Base-by-base conservation (phyloP, 495 filamentous ascomycete genomes). In the Daldinia concentrica region DNA sequence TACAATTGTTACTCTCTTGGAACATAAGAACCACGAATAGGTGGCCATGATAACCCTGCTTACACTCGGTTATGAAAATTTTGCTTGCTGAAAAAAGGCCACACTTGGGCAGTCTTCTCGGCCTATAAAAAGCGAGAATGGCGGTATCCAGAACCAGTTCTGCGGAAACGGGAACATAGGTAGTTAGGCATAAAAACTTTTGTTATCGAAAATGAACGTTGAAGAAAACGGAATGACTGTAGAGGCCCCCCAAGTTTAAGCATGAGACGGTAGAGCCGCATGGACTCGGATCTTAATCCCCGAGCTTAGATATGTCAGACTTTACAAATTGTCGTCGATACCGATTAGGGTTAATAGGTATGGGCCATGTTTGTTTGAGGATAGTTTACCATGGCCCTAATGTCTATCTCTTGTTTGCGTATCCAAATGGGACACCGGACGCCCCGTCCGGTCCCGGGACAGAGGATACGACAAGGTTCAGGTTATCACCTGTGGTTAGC, bases 241-340 rank as follows among this genome's bases (percentile, higher is more conserved):
- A 24, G n/a, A 1, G 58, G 22, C 8, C 39, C 39, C 30, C 17
- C 32, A 4, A 8, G 51, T 24, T 45, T 27, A 36, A 32, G 22
- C 51, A 37, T 24, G 61, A 26, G 17, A 27, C 6, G 22, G 54
- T 5, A 65, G 11, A 63, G 52, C 29, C 17, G 52, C 12, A 30
- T 19, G 54, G 24, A 17, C n/a, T 24, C 50, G 39, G 39, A 64
- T 26, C 27, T 4, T 43, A 43, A 22, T 59, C 29, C 48, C 19
- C 36, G 8, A 2, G 39, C 41, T 12, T 7, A 14, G 15, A 54
- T 57, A 58, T 37, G 39, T 12, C 30, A 67, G 63, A 56, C 60
- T 37, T 29, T 67, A 58, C 52, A 68, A 60, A 50, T 29, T 30
- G 8, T 37, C 19, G 39, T 59, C 26, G 41, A 58, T 39, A 43